Evolutionary conservation across 2,329 filamentous ascomycete species (phyloP), one percentile per base, ranked within the genome.

Genomic region (Didymella glomerata): DNA sequence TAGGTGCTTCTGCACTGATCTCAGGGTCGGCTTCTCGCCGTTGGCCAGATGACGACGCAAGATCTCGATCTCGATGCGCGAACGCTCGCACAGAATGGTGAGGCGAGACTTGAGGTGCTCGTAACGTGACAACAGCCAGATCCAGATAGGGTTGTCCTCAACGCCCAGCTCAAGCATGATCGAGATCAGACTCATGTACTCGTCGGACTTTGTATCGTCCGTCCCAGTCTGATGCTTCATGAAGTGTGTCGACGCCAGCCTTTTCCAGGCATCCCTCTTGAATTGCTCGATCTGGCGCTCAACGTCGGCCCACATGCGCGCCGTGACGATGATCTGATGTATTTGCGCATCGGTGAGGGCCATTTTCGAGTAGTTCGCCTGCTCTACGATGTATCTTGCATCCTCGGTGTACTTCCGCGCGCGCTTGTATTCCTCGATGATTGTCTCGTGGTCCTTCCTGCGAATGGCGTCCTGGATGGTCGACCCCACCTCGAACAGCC

Each of bases 71-170:
- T 99, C 94, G 18, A 96, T 87, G 74, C 90, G 91, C 51, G 90
- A 89, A n/a, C 93, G 88, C 64, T 98, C 93, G 51, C 92, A 92
- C 14, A 89, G 90, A 0, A 85, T 83, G 41, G 87, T 86, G 52
- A 98, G 94, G 74, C 91, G 96, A 64, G 88, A 88, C 77, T 95
- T 97, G 55, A 99, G 83, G 71, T 93, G 89, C 64, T 97, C 92
- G 72, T 93, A 96, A 45, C 92, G 88, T 71, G 92, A 97, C 54
- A 94, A 82, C 25, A 99, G 86, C 93, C 95, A 99, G 11, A 96
- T 85, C 91, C 92, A 97, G 62, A 99, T 96, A 1, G 95, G 95
- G 69, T 96, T 99, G 60, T 98, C 93, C 10, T 96, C 90, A 2
- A 97, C 93, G 7, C 95, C 96, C 20, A 99, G 82, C 76, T 99